phyloP scores from a whole-genome alignment of 2,329 filamentous ascomycete species.

The Trichoderma hamatum region DNA sequence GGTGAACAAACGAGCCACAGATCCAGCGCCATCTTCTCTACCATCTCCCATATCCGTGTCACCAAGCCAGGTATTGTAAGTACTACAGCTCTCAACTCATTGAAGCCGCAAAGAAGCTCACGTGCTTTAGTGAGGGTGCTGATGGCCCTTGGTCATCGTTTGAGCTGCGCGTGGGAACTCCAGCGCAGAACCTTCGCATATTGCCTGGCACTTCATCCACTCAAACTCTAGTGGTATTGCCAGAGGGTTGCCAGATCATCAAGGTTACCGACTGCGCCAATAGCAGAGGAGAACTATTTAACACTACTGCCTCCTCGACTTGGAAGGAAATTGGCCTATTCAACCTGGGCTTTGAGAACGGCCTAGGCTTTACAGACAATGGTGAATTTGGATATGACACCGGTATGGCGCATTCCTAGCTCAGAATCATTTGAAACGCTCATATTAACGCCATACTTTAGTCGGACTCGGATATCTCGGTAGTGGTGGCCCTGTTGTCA shows the following conservation, averaged over 20 bases:
- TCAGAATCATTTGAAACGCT: neutral
- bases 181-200: slow-evolving; percentile 25
- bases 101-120: neutral
- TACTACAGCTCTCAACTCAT: neutral
- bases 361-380: slow-evolving; percentile 23
- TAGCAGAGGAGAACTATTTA: slow-evolving; percentile 24
- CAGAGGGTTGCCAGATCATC: slow-evolving; percentile 22
- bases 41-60: slow-evolving; percentile 25
- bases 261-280: slow-evolving; percentile 22
- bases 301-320: slow-evolving; percentile 22
- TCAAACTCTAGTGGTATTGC: slow-evolving; percentile 23
- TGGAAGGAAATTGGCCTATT: slow-evolving; percentile 26
- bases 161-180: slow-evolving; percentile 27
- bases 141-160: slow-evolving; percentile 28
- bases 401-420: slow-evolving; percentile 10
- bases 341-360: slow-evolving; percentile 23
- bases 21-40: neutral
- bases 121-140: slow-evolving; percentile 20
- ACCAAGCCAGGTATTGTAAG: slow-evolving; percentile 27
- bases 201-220: slow-evolving; percentile 28
- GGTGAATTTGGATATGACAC: slow-evolving; percentile 26
- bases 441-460: neutral
- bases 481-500: slow-evolving; percentile 28
- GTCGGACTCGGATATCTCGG: slow-evolving; percentile 27
- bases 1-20: neutral